Evolutionary conservation across 805 yeast genomes (phyloP).

Genomic region (Yarrowia yakushimensis): DNA sequence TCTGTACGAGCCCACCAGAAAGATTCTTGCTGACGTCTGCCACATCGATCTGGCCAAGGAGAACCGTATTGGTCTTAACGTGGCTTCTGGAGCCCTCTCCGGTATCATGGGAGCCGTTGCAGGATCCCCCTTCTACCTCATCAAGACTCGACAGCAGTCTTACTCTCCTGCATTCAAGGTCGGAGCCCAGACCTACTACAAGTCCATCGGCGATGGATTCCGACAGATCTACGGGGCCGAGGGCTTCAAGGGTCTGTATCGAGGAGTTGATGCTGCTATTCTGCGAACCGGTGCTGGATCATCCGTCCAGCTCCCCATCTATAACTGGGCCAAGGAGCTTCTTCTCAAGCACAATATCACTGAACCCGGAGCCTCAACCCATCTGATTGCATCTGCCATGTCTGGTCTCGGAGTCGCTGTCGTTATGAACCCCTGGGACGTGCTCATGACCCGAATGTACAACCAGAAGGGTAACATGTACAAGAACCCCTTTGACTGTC

Average conservation of each 20-base stretch:
- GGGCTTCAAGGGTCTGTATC: slow-evolving; percentile 73
- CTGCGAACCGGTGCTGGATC: slow-evolving; percentile 95
- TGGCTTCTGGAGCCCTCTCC: slow-evolving; percentile 73
- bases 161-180: slow-evolving; percentile 64
- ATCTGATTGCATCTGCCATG: slow-evolving; percentile 65
- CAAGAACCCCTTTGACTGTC: slow-evolving; percentile 84
- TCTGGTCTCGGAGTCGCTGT: slow-evolving; percentile 92
- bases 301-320: slow-evolving; percentile 88
- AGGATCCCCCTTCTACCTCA: slow-evolving; percentile 88
- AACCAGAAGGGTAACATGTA: slow-evolving; percentile 84
- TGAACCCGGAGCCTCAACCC: slow-evolving; percentile 63
- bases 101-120: slow-evolving; percentile 86
- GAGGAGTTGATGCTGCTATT: slow-evolving; percentile 94
- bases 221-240: slow-evolving; percentile 57
- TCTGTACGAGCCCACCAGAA: slow-evolving; percentile 73
- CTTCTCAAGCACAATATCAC: slow-evolving; percentile 52
- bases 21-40: slow-evolving; percentile 33
- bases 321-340: slow-evolving; percentile 68
- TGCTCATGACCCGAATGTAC: slow-evolving; percentile 87
- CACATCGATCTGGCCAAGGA: slow-evolving; percentile 39
- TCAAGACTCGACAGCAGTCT: slow-evolving; percentile 96
- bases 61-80: slow-evolving; percentile 50
- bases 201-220: slow-evolving; percentile 64
- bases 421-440: slow-evolving; percentile 98
- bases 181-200: slow-evolving; percentile 92